Base-by-base conservation (phyloP, 2,329 filamentous ascomycete species). In the Capronia epimyces region DNA sequence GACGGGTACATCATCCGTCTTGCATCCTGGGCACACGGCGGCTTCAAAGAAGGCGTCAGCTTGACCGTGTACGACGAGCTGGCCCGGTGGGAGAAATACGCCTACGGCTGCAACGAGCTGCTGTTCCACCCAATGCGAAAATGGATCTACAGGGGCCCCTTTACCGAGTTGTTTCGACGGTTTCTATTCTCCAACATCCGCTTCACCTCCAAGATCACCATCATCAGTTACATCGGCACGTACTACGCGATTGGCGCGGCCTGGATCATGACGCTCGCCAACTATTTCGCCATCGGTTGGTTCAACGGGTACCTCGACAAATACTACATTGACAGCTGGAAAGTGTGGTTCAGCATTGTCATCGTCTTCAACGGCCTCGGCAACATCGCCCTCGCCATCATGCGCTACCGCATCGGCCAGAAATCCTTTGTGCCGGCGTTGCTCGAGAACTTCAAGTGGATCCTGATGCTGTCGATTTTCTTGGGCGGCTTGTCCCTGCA, bases 71-170 rank as follows among this genome's bases (percentile, higher is more conserved):
- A 91, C 64, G 87, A 91, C 67, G 87, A 91, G 67, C 75, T 91
- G 52, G 84, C 86, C 1, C 83, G 87, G 50, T 91, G 87, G 87
- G 87, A 91, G 65, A 91, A 91, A 69, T 89, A 89, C 65, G 87
- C 87, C 2, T 90, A 89, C 62, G 86, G 87, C 31, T 90, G 87
- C 69, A 87, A 86, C 66, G 87, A 90, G 71, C 75, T 91, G 50
- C 75, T 91, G 50, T 91, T 93, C 73, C 79, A 91, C 64, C 87
- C 87, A 2, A 73, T 91, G 53, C 78, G 79, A 53, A 82, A 81
- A 60, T 91, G 87, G 87, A 67, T 81, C 39, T 82, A 76, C 65
- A 79, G 76, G 12, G 87, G 87, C 0, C 87, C 87, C 24, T 87
- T 91, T 65, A 91, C 87, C 3, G 82, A 83, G 18, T 77, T 91